These are phyloP conservation scores for Cotoneaster glaucophyllus DNA, from an alignment of 306 rosid species.

Conservation along the genomic window DNA sequence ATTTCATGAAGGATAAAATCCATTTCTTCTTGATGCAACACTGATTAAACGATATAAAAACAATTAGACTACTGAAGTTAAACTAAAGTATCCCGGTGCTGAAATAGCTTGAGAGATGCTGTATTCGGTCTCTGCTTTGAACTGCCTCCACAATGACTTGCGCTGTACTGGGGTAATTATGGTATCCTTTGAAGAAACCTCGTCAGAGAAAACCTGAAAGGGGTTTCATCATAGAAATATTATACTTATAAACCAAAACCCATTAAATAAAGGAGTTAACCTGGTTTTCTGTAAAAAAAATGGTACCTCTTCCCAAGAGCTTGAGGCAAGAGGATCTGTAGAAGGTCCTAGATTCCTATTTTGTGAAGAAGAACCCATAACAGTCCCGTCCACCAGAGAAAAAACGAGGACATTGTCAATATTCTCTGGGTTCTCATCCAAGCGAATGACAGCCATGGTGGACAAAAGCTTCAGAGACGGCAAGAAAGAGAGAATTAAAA, in stretches of 20 bases:
- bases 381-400: too few relatives aligned
- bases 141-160: conserved; percentile 88
- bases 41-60: not conserved
- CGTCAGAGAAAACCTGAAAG: not conserved
- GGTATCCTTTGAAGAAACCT: conserved; percentile 63
- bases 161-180: conserved; percentile 85
- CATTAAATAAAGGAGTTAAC: too few relatives aligned
- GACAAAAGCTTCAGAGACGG: conserved; percentile 55
- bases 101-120: conserved; percentile 73
- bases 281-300: too few relatives aligned
- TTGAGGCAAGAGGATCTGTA: too few relatives aligned
- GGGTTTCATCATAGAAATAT: too few relatives aligned
- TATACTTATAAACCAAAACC: too few relatives aligned
- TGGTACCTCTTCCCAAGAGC: too few relatives aligned
- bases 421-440: too few relatives aligned
- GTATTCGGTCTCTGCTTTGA: conserved; percentile 75
- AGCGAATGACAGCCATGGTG: too few relatives aligned
- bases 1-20: not conserved
- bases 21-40: not conserved
- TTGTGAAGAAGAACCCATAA: too few relatives aligned
- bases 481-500: not conserved
- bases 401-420: too few relatives aligned
- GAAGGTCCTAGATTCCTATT: too few relatives aligned
- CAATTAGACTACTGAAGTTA: not conserved
- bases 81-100: conserved; percentile 51